A percentile compares a stretch with the other conserved stretches of the same genome.
phyloP scores from a whole-genome alignment of 768 basidiomycete species.

The Cystobasidium tubakii region DNA sequence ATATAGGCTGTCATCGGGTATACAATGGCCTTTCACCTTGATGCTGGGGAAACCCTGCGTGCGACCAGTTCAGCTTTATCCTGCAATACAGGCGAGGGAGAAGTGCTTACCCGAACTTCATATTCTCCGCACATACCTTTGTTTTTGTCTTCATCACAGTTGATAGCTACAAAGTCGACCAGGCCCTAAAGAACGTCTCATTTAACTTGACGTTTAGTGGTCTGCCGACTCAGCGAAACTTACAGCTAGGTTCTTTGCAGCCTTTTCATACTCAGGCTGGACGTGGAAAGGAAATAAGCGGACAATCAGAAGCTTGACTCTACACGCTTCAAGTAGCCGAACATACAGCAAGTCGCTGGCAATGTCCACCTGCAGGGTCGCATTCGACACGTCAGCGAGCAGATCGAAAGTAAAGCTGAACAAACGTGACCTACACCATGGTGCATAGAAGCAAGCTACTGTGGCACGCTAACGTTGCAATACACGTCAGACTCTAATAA shows the following conservation, averaged over 20 bases:
- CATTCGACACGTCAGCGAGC: not conserved
- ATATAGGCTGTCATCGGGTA: not conserved
- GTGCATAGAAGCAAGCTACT: conserved; percentile 30
- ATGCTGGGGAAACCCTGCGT: conserved; percentile 44
- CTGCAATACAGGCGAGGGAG: no score
- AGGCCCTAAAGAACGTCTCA: conserved; percentile 34
- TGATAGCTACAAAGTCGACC: conserved; percentile 45
- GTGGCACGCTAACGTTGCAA: conserved; percentile 16
- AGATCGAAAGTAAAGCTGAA: not conserved
- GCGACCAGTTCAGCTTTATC: not conserved
- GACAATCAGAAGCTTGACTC: conserved; percentile 34
- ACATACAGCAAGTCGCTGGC: conserved; percentile 26
- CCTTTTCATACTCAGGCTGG: conserved; percentile 39
- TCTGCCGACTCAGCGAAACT: not conserved
- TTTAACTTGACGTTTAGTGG: not conserved
- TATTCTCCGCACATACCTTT: conserved; percentile 43
- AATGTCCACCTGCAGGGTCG: conserved; percentile 21
- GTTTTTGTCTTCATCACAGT: conserved; percentile 46
- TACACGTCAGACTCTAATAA: not conserved
- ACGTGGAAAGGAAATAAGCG: conserved; percentile 34
- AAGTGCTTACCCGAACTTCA: conserved; percentile 37
- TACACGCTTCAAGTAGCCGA: no score
- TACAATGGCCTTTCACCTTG: conserved; percentile 36
- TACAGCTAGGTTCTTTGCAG: conserved; percentile 42
- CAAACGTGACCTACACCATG: conserved; percentile 23